phyloP scores from a whole-genome alignment of 2,329 filamentous ascomycete species.

The Plectosphaerella cucumerina region DNA sequence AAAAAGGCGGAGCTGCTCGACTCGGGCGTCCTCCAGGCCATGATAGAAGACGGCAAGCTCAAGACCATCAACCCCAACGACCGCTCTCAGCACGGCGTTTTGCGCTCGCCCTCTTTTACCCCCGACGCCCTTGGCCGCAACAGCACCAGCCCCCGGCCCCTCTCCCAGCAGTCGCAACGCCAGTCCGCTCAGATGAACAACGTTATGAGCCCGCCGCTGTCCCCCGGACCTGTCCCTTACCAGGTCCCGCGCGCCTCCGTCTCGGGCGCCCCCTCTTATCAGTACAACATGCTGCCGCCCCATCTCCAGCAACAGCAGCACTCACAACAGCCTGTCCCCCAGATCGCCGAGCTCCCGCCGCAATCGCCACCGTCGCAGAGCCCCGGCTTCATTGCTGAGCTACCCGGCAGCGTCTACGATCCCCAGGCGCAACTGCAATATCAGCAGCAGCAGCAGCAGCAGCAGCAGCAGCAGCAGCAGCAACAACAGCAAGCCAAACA shows the following conservation, averaged over 20 bases:
- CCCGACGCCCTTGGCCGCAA: neutral
- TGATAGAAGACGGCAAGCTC: constrained; percentile 62
- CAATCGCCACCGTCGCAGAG: neutral
- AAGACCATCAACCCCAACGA: constrained; percentile 55
- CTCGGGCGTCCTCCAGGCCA: constrained; percentile 59
- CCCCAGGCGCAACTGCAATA: constrained; percentile 24
- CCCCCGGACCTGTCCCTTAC: constrained; percentile 29
- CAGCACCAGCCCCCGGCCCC: neutral
- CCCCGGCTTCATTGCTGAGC: constrained; percentile 28
- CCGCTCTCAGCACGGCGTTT: constrained; percentile 25
- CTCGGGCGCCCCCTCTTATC: constrained; percentile 21
- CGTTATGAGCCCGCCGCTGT: constrained; percentile 17
- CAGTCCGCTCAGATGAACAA: constrained; percentile 2
- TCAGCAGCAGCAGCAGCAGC: constrained; percentile 19
- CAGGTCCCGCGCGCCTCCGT: constrained; percentile 33
- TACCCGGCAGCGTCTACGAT: constrained; percentile 47
- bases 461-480: constrained; percentile 9
- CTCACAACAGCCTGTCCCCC: neutral
- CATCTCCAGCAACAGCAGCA: constrained; percentile 11
- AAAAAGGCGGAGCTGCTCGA: constrained; percentile 69
- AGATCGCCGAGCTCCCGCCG: constrained; percentile 8
- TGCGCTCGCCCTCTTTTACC: constrained; percentile 8
- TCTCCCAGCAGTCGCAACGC: constrained; percentile 10
- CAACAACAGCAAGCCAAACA: neutral
- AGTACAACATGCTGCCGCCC: constrained; percentile 33